A percentile compares a stretch with the other conserved stretches of the same genome.
Conservation (phyloP, 768 basidiomycete genomes). For the Terana coerulea region DNA sequence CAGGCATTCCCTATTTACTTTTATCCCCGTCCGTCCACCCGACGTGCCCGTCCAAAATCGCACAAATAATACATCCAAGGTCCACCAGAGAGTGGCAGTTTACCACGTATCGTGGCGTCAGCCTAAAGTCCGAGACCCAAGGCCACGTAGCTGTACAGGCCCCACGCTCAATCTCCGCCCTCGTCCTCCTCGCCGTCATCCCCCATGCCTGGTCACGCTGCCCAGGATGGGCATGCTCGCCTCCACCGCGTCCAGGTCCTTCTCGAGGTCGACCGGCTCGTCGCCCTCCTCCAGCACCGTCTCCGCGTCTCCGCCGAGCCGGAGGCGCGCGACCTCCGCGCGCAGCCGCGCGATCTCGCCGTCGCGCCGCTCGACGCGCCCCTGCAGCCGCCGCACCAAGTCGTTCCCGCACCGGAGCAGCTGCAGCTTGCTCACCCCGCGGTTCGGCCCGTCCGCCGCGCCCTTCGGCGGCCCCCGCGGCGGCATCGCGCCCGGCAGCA, state of each 20-base stretch:
- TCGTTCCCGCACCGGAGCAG: constrained; percentile 89
- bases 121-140: too few relatives aligned
- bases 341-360: constrained; percentile 68
- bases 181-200: too few relatives aligned
- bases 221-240: too few relatives aligned
- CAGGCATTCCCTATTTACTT: too few relatives aligned
- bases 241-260: constrained; percentile 58
- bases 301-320: constrained; percentile 32
- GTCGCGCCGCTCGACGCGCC: constrained; percentile 75
- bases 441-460: constrained; percentile 88
- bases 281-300: constrained; percentile 31
- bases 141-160: too few relatives aligned
- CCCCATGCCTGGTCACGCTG: too few relatives aligned
- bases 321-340: constrained; percentile 60
- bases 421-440: constrained; percentile 91
- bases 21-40: too few relatives aligned
- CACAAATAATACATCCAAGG: too few relatives aligned
- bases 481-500: constrained; percentile 84
- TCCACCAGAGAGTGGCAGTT: too few relatives aligned
- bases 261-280: constrained; percentile 46
- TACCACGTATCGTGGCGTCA: too few relatives aligned
- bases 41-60: too few relatives aligned
- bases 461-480: constrained; percentile 87
- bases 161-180: too few relatives aligned
- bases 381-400: constrained; percentile 74